phyloP scores from a whole-genome alignment of 2,329 filamentous ascomycete species.

The Claviceps humidiphila region DNA sequence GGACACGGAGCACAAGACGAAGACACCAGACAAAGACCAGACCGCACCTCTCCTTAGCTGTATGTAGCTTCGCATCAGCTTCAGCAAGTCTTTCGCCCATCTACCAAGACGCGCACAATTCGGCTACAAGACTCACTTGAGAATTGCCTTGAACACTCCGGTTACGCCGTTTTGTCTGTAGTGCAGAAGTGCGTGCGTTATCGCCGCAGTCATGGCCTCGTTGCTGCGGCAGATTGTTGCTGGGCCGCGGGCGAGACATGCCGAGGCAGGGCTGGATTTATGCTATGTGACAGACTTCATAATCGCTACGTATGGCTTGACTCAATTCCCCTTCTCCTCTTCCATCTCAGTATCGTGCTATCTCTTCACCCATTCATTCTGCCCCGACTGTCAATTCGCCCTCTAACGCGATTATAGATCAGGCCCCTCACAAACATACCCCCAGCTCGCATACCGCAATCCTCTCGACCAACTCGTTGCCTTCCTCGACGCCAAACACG shows the following conservation, averaged over 20 bases:
- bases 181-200: not conserved
- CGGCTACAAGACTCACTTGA: too few species aligned
- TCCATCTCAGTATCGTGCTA: too few species aligned
- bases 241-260: slow-evolving; percentile 68
- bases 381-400: not conserved
- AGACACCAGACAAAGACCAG: too few species aligned
- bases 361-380: not conserved
- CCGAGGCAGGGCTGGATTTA: slow-evolving; percentile 79
- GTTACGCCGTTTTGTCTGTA: too few species aligned
- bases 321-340: too few species aligned
- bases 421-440: slow-evolving; percentile 78
- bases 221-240: slow-evolving; percentile 85
- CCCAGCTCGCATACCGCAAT: slow-evolving; percentile 85
- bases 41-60: too few species aligned
- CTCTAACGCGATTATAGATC: slow-evolving; percentile 41
- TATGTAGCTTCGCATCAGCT: too few species aligned
- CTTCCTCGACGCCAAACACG: slow-evolving; percentile 80
- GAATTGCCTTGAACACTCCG: too few species aligned
- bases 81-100: too few species aligned
- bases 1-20: too few species aligned
- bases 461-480: slow-evolving; percentile 75
- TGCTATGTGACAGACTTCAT: slow-evolving; percentile 88
- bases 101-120: too few species aligned
- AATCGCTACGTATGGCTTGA: slow-evolving; percentile 39
- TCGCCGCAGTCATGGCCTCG: slow-evolving; percentile 42